Percentiles rank a stretch among this genome's conserved stretches.
Conservation (phyloP, 106 monocot species). For the Apostasia shenzhenica region DNA sequence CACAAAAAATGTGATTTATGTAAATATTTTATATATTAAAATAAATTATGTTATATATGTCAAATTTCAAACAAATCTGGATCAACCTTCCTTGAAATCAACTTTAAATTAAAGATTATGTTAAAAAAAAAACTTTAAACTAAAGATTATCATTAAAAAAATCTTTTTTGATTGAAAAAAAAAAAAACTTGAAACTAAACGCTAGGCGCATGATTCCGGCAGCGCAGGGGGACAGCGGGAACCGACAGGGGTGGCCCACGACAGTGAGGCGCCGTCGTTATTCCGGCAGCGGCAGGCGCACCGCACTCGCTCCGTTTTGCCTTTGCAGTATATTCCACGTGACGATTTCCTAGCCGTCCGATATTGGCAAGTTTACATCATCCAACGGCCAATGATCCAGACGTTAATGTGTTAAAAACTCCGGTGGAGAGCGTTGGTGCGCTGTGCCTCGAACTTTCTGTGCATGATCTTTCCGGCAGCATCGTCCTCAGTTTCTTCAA, state of each 20-base stretch:
- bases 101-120: too few species aligned
- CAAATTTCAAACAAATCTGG: too few species aligned
- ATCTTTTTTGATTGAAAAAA: too few species aligned
- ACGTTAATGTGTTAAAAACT: not conserved
- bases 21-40: too few species aligned
- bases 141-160: too few species aligned
- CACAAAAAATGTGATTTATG: too few species aligned
- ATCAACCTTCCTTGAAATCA: too few species aligned
- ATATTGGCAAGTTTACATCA: not conserved
- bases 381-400: not conserved
- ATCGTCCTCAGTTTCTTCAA: not conserved
- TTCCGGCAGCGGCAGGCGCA: slow-evolving; percentile 16
- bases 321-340: slow-evolving; percentile 11
- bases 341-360: not conserved
- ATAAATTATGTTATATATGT: too few species aligned
- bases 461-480: not conserved
- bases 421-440: not conserved
- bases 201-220: too few species aligned
- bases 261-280: not conserved
- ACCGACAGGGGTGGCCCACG: slow-evolving; percentile 8
- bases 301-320: not conserved
- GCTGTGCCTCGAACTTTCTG: not conserved
- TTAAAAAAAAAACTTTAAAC: too few species aligned
- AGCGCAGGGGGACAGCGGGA: slow-evolving; percentile 5
- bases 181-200: too few species aligned